Evolutionary conservation across 768 basidiomycete species (phyloP), one percentile per base, ranked within the genome.

Genomic region (Pluteus cervinus): DNA sequence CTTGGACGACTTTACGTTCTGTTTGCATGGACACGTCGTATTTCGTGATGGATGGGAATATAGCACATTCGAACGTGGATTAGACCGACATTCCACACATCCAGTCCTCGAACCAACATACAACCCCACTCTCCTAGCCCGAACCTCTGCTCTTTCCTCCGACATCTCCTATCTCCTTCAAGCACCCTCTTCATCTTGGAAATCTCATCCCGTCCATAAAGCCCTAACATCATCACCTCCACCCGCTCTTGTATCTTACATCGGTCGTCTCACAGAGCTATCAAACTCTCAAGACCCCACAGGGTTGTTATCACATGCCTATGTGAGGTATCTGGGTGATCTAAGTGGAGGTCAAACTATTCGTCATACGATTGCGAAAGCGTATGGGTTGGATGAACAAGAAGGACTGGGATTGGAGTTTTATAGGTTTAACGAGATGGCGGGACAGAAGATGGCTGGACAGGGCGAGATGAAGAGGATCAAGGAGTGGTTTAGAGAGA

Each of bases 251-350:
- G 40, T 57, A 2, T 58, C 55, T 3, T 89, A 85, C 57, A 55
- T 75, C 41, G 45, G 56, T 5, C 77, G 80, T 33, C 64, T 89
- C 29, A 51, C 62, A 7, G 48, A 60, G n/a, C 61, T 83, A 28
- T 53, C 68, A 7, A 58, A 62, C 36, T 61, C 66, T 18, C 42
- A 47, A 6, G 72, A 71, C 50, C 76, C 68, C 8, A 58, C 71
- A 0, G 57, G 66, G 5, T 71, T 90, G 6, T 68, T 89, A 5
- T 80, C 86, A 0, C 87, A 89, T 55, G 69, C 86, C 1, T 88
- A 88, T 51, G 81, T 86, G n/a, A 73, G 85, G 23, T 88, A 88
- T 57, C 70, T 88, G 22, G 86, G 85, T 33, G 86, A 89, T 54
- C 64, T 88, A 22, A 82, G 79, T 29, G 86, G 86, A 4, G 86